Base-by-base conservation (phyloP, 805 yeast species). In the Scheffersomyces coipomensis region DNA sequence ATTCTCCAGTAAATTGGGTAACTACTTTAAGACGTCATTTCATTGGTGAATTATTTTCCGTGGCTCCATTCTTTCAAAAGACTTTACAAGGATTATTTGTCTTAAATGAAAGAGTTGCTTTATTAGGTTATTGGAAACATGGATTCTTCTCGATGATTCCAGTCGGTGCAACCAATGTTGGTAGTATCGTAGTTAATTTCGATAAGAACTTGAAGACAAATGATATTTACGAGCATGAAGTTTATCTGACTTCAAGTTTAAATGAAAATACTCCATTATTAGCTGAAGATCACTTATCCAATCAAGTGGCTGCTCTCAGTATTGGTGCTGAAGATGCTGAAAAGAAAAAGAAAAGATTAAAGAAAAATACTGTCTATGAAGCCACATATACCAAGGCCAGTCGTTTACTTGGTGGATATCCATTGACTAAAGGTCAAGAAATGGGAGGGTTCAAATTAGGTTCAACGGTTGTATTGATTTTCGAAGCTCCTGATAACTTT, bases 81-180 rank as follows among this genome's bases (percentile, higher is more conserved):
- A 81, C 95, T 18, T 76, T 93, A 42, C 83, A 84, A 38, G 91
- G 93, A 29, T 75, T 93, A 47, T 93, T 93, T 59, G 87, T 91
- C 3, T 68, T 93, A 50, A 93, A 93, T 59, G 99, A 93, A 65
- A 77, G 99, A 52, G 99, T 93, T 3, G 95, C 99, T 0, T 66
- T 93, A 35, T 74, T 93, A 40, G 99, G 99, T 1, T 82, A 88
- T 54, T 93, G 99, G 99, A 87, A 85, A 58, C 77, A 93, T 59
- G 99, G 99, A 0, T 93, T 93, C 53, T 93, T 93, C 68, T 84
- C 95, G 48, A 93, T 93, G 99, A 91, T 96, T 1, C 97, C 99
- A 0, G 99, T 93, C 10, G 99, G 99, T 11, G 99, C 99, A 18
- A 93, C 99, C 2, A 93, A 93, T 64, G 99, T 93, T 22, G 99